Evolutionary conservation across 2,329 filamentous ascomycete genomes (phyloP), one percentile per base, ranked within the genome.

Genomic region (Immersiporthe knoxdaviesiana): DNA sequence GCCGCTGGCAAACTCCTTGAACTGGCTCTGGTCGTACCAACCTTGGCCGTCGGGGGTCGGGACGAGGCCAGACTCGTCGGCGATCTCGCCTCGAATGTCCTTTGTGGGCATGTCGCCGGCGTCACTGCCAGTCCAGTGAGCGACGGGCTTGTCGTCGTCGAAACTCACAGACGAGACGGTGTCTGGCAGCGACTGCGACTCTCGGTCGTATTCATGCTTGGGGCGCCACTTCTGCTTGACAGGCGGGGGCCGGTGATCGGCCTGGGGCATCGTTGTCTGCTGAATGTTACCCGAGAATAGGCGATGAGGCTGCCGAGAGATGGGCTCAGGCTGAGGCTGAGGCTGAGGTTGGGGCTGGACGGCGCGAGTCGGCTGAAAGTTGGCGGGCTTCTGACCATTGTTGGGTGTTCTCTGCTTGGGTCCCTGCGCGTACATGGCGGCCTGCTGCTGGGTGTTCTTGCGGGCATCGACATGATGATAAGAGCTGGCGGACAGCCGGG

Each of bases 1-100:
- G 11, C 24, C 39, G 35, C 60, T 44, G 8, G 60, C 35, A n/a
- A 64, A 54, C 21, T 59, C 60, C 37, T 69, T 68, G 66, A 67
- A 71, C 24, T 21, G 32, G 37, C 66, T 24, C 67, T 62, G 67
- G 35, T 67, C 63, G 16, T 65, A 52, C 54, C 63, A 67, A 21
- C 67, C 70, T 37, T 63, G 30, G 39, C 65, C 61, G 21, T 69
- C 41, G 30, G 3, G 32, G 2, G 47, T 69, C 30, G n/a, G 65
- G 7, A 64, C 68, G 21, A 71, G 69, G 30, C 67, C 60, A 32
- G 67, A 56, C 32, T 70, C 70, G 14, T 70, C 65, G 16, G 65
- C 70, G 37, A 71, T 68, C 52, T 64, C 61, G 11, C 65, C 68
- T 10, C 70, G 70, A 44, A 65, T 50, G 27, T 71, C 69, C 24